Base-by-base conservation (phyloP, 1,284 basidiomycete species). In the Xerocomus nothofagi region DNA sequence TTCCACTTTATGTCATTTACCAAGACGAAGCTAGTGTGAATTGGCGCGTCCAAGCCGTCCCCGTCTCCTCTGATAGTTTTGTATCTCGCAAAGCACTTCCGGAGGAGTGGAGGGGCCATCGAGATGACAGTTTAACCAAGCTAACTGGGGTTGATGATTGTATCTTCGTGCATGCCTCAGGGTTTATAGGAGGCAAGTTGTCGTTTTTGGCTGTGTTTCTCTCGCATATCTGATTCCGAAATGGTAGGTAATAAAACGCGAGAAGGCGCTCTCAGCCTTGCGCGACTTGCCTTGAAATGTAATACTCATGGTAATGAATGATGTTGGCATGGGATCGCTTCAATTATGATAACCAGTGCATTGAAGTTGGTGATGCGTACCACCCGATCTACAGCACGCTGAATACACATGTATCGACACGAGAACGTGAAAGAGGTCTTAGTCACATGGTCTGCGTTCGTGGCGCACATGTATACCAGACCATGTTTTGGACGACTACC, bases 11-110 rank as follows among this genome's bases (percentile, higher is more conserved):
- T 67, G 80, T 96, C 49, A 75, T 99, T 49, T 99, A 98, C 68
- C 91, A 93, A 3, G 96, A 99, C 63, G 87, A 89, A 62, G 75
- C 73, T 2, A 75, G 71, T 17, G 79, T 75, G 23, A 92, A 86
- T 65, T 99, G 96, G 96, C 85, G 97, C 40, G 75, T 99, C 40
- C 96, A 98, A 68, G 94, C 94, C 14, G 91, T 99, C 14, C 90
- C 96, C 14, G 74, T 87, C 44, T 78, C 84, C 2, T 75, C 88
- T 3, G 89, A 92, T 61, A 90, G 87, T 62, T 99, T 99, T 63
- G 82, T 87, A 65, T 94, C 88, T 68, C 81, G 97, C 39, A 97
- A 96, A 68, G 84, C 93, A 1, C 75, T 99, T 32, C 96, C 97
- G 2, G 93, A 98, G 69, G 75, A 78, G 51, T 99, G 97, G 96